These are phyloP conservation scores for Talaromyces trachyspermus DNA, from an alignment of 495 filamentous ascomycete genomes.

Conservation along the genomic window DNA sequence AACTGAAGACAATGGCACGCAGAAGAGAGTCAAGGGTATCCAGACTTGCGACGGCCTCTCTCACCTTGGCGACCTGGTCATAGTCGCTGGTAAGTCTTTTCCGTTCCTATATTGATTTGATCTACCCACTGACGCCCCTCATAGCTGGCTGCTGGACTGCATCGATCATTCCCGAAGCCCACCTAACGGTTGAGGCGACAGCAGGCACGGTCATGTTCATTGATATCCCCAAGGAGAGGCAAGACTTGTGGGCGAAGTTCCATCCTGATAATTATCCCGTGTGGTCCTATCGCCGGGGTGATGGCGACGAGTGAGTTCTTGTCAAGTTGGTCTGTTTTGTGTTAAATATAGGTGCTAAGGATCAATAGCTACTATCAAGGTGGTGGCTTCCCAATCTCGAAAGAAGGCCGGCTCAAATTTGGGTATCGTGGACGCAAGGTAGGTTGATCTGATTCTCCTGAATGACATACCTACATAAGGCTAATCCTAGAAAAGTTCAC, in stretches of 20 bases:
- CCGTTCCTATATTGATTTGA: background rate
- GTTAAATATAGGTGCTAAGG: background rate
- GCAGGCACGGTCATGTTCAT: conserved; percentile 1
- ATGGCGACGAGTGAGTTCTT: conserved; percentile 11
- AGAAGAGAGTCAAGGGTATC: conserved; percentile 10
- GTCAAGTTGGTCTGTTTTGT: background rate
- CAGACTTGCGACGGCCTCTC: conserved; percentile 11
- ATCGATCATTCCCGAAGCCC: conserved; percentile 3
- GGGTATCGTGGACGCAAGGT: conserved; percentile 15
- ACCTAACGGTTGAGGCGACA: background rate
- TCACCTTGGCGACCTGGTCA: conserved; percentile 11
- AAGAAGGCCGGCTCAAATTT: conserved; percentile 14
- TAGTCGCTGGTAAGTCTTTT: conserved; percentile 11
- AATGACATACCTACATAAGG: background rate
- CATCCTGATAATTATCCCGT: conserved; percentile 13
- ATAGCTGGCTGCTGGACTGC: conserved; percentile 7
- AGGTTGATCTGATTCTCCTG: background rate
- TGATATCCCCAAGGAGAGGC: conserved; percentile 2
- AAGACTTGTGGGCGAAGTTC: conserved; percentile 11
- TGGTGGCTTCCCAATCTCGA: conserved; percentile 14
- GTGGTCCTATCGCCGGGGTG: conserved; percentile 13
- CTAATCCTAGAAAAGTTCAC: conserved; percentile 9
- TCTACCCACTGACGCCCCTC: conserved; percentile 5
- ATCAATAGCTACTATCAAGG: conserved; percentile 11
- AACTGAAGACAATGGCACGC: background rate